Evolutionary conservation across 2,329 filamentous ascomycete species (phyloP).

Genomic region (Monosporascus sp.): DNA sequence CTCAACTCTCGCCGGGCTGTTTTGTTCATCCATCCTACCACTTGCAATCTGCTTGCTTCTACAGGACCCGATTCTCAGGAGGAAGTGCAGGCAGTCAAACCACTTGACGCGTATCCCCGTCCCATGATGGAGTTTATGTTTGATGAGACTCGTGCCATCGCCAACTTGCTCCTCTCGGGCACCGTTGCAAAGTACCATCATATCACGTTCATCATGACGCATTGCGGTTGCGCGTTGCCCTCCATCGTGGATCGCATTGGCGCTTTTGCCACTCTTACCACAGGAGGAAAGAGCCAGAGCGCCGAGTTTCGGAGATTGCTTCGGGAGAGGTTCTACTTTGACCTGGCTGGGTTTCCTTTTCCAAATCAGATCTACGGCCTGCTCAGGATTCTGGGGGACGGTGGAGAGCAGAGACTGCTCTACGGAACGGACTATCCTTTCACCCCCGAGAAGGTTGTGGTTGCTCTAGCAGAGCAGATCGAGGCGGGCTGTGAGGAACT

Average conservation of each 20-base stretch:
- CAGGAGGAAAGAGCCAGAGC: slow-evolving; percentile 1
- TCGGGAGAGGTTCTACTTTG: slow-evolving; percentile 42
- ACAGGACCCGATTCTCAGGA: too few relatives aligned
- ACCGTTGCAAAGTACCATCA: too few relatives aligned
- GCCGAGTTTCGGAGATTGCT: slow-evolving; percentile 7
- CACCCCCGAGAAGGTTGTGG: slow-evolving; percentile 28
- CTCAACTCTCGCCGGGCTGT: too few relatives aligned
- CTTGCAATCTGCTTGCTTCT: too few relatives aligned
- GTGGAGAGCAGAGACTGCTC: slow-evolving; percentile 10
- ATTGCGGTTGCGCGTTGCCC: too few relatives aligned
- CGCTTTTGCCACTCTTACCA: slow-evolving; percentile 7
- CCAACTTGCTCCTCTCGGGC: too few relatives aligned
- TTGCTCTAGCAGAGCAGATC: slow-evolving; percentile 33
- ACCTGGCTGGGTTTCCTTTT: slow-evolving; percentile 46
- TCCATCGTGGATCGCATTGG: slow-evolving; percentile 28
- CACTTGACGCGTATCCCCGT: too few relatives aligned
- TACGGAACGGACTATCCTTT: slow-evolving; percentile 45
- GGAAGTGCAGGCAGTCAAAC: too few relatives aligned
- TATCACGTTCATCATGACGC: too few relatives aligned
- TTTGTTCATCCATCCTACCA: too few relatives aligned
- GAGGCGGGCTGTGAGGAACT: slow-evolving; percentile 33
- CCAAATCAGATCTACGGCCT: slow-evolving; percentile 43
- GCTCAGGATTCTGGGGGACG: slow-evolving; percentile 31
- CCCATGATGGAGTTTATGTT: too few relatives aligned
- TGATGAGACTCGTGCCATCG: too few relatives aligned